Base-by-base conservation (phyloP, 306 rosid genomes). In the Corylus heterophylla region DNA sequence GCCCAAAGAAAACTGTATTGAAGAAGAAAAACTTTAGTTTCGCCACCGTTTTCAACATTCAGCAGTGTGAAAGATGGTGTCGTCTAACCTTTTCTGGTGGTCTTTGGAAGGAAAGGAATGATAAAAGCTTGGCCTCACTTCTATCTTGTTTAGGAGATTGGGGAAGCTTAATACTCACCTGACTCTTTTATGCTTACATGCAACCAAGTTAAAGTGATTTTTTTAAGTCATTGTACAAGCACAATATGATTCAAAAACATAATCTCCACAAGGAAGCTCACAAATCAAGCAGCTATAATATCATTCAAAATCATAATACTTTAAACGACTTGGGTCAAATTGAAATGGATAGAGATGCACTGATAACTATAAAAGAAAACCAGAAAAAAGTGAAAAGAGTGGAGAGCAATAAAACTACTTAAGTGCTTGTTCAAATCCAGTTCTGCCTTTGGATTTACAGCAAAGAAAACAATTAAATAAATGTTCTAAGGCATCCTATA, bases 371-470 rank as follows among this genome's bases (percentile, higher is more conserved):
- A 35, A 35, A 35, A 31, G 70, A 64, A 8, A 35, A 64, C 35
- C 70, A 45, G 20, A 22, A 54, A 11, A 52, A 14, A 22, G 0
- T 2, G 20, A 2, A 59, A 58, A 39, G 68, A 73, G 71, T 2
- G 16, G 74, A 61, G 78, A 80, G 68, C 58, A 75, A 76, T 73
- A 59, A 56, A 80, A 74, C 85, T 79, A 77, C 78, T 80, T 80
- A 80, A 81, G 79, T 74, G 78, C 83, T 79, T 77, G 64, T 47
- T 80, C 73, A 66, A 66, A 84, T 74, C 80, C 83, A 80, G 74
- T 80, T 84, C 80, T 84, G 76, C 82, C 48, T 51, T 81, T 78
- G 83, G 85, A 87, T 87, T 78, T 87, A 87, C 95, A 88, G 68
- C 80, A 78, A 62, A 79, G 78, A 87, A 84, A 83, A 80, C 80